Evolutionary conservation across 108 stramenopile species (phyloP).

Genomic region (Nitzschia putrida): DNA sequence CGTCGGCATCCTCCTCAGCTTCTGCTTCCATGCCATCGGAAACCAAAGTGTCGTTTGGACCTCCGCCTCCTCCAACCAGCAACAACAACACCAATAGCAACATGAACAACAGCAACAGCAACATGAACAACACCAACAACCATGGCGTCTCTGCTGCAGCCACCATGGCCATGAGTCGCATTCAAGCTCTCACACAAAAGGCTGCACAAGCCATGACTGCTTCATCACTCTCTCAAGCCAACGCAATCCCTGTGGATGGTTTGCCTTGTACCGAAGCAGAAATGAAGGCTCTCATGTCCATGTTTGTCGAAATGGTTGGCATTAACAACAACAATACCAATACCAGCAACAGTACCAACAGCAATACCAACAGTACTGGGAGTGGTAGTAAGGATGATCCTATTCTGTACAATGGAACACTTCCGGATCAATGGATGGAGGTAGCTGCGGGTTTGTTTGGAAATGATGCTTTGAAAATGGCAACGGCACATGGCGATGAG

Average conservation of each 20-base stretch:
- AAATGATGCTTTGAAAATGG: too few relatives aligned
- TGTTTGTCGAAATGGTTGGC: slow-evolving; percentile 73
- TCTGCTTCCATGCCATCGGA: slow-evolving; percentile 4
- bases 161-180: slow-evolving; percentile 5
- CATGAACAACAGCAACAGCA: slow-evolving; percentile 15
- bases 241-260: slow-evolving; percentile 3
- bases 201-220: slow-evolving; percentile 16
- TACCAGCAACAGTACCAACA: slow-evolving; percentile 7
- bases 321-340: slow-evolving; percentile 30
- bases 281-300: slow-evolving; percentile 65
- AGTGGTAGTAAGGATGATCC: neutral
- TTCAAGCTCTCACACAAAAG: slow-evolving; percentile 34
- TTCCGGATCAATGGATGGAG: slow-evolving; percentile 8
- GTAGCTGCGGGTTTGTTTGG: neutral
- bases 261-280: slow-evolving; percentile 57
- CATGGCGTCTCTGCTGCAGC: neutral
- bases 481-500: too few relatives aligned
- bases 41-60: slow-evolving; percentile 40
- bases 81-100: slow-evolving; percentile 9
- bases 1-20: neutral
- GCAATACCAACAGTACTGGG: neutral
- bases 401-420: slow-evolving; percentile 12
- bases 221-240: neutral
- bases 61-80: slow-evolving; percentile 26
- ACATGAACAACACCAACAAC: slow-evolving; percentile 1